These are phyloP conservation scores for Fusarium duplospermum DNA, from an alignment of 2,329 filamentous ascomycete genomes.

Conservation along the genomic window DNA sequence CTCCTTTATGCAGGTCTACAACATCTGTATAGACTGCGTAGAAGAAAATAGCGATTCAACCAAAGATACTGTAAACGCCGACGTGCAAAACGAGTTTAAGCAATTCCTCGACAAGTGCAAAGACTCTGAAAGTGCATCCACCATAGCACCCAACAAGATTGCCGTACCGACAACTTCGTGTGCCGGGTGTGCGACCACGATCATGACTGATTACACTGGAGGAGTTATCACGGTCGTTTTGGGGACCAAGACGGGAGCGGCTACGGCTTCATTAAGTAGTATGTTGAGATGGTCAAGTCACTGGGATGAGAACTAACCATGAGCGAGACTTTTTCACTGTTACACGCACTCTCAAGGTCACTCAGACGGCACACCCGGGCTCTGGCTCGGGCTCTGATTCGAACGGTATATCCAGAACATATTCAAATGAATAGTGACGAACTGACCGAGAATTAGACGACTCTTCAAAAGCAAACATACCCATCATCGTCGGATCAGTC, in stretches of 20 bases:
- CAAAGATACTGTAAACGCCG: not conserved
- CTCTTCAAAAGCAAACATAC: not conserved
- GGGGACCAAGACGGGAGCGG: not conserved
- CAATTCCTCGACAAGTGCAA: not conserved
- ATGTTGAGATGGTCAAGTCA: not conserved
- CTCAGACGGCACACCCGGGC: not conserved
- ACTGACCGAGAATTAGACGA: not conserved
- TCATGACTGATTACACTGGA: not conserved
- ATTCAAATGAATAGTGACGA: not conserved
- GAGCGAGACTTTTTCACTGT: not conserved
- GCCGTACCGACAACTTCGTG: not conserved
- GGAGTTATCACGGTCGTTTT: not conserved
- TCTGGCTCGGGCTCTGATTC: not conserved
- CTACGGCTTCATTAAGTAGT: not conserved
- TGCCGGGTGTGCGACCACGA: not conserved
- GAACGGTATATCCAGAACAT: not conserved
- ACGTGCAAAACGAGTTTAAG: not conserved
- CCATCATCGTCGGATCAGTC: not conserved
- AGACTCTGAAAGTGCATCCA: not conserved
- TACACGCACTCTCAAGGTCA: not conserved
- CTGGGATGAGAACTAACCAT: not conserved
- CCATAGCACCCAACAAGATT: not conserved
- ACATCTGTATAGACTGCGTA: not conserved
- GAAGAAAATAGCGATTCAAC: not conserved
- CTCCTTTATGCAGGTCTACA: not conserved